These are phyloP conservation scores for Zostera marina DNA, from an alignment of 116 monocot species.

Conservation along the genomic window DNA sequence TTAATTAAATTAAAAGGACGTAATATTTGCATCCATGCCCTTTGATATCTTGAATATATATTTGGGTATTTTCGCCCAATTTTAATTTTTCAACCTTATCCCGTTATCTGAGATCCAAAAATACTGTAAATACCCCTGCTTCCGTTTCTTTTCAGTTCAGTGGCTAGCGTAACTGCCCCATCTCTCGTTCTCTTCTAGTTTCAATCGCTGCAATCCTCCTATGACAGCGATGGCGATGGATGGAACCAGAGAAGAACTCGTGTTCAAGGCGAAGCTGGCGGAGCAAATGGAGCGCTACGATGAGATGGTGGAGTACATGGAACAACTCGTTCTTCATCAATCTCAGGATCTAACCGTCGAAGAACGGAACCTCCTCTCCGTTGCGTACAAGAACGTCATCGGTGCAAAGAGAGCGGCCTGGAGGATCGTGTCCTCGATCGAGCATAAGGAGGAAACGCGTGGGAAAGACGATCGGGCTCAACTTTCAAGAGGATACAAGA, in stretches of 20 bases:
- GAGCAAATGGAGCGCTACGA: conserved; percentile 53
- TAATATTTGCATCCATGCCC: no score
- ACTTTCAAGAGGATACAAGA: conserved; percentile 20
- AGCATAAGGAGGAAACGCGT: conserved; percentile 36
- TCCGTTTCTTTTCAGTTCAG: no score
- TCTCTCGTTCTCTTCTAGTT: no score
- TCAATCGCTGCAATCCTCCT: neutral
- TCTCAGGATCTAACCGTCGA: conserved; percentile 31
- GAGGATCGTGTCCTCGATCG: conserved; percentile 30
- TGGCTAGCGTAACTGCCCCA: no score
- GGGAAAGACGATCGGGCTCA: conserved; percentile 26
- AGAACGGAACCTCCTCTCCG: conserved; percentile 42
- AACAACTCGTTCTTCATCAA: conserved; percentile 22
- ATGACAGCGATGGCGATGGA: conserved; percentile 4
- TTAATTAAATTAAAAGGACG: no score
- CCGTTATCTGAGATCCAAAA: no score
- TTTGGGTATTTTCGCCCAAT: no score
- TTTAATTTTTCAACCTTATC: no score
- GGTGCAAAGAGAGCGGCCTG: conserved; percentile 21
- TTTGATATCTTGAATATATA: no score
- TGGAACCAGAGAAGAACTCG: conserved; percentile 20
- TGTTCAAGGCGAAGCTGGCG: conserved; percentile 48
- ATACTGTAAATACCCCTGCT: no score
- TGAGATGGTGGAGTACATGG: conserved; percentile 48
- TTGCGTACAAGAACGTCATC: conserved; percentile 35